Conservation (phyloP, 2,329 filamentous ascomycete species). For the Paraphoma chrysanthemicola region DNA sequence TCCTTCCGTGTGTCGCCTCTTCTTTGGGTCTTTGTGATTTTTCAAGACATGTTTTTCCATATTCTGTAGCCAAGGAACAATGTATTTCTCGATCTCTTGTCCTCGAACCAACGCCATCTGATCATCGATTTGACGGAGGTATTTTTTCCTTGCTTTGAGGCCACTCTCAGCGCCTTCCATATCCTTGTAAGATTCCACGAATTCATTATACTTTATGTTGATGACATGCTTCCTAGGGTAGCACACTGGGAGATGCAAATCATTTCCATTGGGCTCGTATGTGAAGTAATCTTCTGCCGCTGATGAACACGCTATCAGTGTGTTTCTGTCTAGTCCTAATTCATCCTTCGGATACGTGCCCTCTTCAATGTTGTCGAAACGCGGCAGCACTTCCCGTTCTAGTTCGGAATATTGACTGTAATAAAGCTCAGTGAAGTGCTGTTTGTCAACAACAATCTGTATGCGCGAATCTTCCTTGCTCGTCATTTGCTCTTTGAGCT, state of each 20-base stretch:
- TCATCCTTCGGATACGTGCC: background rate
- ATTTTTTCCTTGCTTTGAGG: background rate
- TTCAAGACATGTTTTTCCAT: slow-evolving; percentile 1
- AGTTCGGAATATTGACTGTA: background rate
- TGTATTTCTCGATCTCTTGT: slow-evolving; percentile 9
- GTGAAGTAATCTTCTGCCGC: slow-evolving; percentile 18
- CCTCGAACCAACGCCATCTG: slow-evolving; percentile 18
- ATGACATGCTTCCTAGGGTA: slow-evolving; percentile 8
- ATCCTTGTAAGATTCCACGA: background rate
- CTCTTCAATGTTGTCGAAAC: background rate
- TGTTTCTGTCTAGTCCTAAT: slow-evolving; percentile 13
- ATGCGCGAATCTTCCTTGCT: background rate
- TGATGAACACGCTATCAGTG: slow-evolving; percentile 16
- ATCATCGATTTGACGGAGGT: background rate
- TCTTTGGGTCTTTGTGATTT: too few species aligned
- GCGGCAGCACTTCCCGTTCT: background rate
- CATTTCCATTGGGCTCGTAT: slow-evolving; percentile 6
- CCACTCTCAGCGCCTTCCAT: background rate
- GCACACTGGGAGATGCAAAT: slow-evolving; percentile 14
- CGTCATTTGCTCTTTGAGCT: background rate
- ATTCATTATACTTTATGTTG: background rate
- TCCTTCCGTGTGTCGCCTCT: background rate
- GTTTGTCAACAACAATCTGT: slow-evolving; percentile 7
- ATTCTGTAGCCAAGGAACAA: slow-evolving; percentile 23
- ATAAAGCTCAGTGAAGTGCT: slow-evolving; percentile 1